Base-by-base conservation (phyloP, 805 yeast species). In the Kazachstania psychrophila region DNA sequence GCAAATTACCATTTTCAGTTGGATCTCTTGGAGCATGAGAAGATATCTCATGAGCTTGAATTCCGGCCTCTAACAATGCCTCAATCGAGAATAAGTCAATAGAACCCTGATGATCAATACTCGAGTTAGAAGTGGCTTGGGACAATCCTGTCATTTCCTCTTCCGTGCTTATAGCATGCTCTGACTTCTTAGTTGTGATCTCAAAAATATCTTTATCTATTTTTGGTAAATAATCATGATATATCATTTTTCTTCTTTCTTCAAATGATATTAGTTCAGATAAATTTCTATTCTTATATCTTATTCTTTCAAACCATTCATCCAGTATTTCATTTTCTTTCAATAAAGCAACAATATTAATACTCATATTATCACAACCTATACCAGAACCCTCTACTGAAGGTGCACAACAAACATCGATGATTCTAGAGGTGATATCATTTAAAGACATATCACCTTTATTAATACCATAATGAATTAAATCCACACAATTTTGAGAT, bases 281-380 rank as follows among this genome's bases (percentile, higher is more conserved):
- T 24, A 11, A 58, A 26, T 56, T 57, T 4, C 58, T 52, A 28
- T 74, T 60, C 50, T 69, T 72, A 26, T 55, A 51, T 43, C 66
- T 67, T 44, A 78, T 68, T 53, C 73, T 71, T 31, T 70, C 67
- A 46, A 73, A 73, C 86, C 86, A 78, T 41, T 74, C 66, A 23
- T 72, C 76, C 36, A 75, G 58, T 15, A 76, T 66, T 43, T 70
- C 73, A 19, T 59, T 55, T 34, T 68, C 60, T 25, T 47, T 48
- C 23, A 92, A 68, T 40, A 89, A 62, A 2, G 95, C 97, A 39
- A 89, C 94, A 47, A 89, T 76, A 44, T 80, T 73, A 42, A 88
- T 81, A 33, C 96, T 86, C 97, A 89, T 92, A 64, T 89, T 89
- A 66, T 89, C 98, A 66, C 98, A 89, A 28, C 98, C 98, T 46